Conservation (phyloP, 345 rosid genomes). For the Mercurialis annua region DNA sequence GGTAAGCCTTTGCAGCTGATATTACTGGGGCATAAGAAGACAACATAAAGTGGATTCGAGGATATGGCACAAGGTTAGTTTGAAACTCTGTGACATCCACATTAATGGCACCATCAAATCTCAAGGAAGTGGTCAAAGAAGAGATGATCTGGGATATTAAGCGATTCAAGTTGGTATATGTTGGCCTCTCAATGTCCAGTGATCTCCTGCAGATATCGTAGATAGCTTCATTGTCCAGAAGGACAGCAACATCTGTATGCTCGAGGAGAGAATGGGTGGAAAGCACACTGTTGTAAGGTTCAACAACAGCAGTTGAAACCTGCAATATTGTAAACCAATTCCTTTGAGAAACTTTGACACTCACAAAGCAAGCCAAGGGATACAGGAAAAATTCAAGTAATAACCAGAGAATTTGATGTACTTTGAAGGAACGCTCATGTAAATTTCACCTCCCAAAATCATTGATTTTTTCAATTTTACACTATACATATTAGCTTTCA, state of each 20-base stretch:
- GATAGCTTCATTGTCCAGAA: constrained; percentile 81
- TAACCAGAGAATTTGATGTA: neutral
- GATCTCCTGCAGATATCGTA: constrained; percentile 80
- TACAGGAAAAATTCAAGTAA: neutral
- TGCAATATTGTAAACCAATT: constrained; percentile 23
- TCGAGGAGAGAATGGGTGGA: constrained; percentile 83
- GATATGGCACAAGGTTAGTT: constrained; percentile 82
- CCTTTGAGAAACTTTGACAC: neutral
- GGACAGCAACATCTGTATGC: constrained; percentile 76
- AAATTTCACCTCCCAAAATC: neutral
- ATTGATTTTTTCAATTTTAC: neutral
- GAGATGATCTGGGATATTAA: constrained; percentile 72
- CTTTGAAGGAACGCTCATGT: neutral
- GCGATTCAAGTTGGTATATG: constrained; percentile 74
- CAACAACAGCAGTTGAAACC: constrained; percentile 87
- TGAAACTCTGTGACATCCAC: constrained; percentile 81
- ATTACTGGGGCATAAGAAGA: constrained; percentile 80
- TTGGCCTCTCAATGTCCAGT: constrained; percentile 70
- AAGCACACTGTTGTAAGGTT: constrained; percentile 79
- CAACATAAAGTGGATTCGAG: constrained; percentile 84
- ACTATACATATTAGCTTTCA: neutral
- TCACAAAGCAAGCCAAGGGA: neutral
- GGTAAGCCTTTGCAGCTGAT: constrained; percentile 77
- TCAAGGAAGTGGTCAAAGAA: constrained; percentile 68
- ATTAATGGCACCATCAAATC: constrained; percentile 83